Evolutionary conservation across 192 early-diverging fungal genomes (phyloP), one percentile per base, ranked within the genome.

Genomic region (Backusella mclennaniae): DNA sequence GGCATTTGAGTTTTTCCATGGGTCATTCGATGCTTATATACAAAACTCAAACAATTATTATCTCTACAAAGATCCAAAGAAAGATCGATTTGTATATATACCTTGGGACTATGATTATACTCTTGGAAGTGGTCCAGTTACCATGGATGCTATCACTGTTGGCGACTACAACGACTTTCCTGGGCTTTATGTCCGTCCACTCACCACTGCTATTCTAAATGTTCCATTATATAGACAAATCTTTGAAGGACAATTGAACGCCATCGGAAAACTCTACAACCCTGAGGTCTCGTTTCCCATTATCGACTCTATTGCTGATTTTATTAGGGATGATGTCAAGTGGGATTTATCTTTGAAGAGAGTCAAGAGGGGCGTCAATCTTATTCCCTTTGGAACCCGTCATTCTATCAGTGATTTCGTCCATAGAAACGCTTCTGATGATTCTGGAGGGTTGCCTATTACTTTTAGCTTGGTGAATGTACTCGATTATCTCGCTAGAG

Each of bases 1-100:
- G 80, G 80, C 76, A 0, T 49, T 82, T 3, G 80, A 82, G 52
- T 82, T 82, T 46, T 17, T 75, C 35, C 66, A 75, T 42, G 80
- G 73, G 3, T 66, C 39, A 26, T 66, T 42, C 42, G 80, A 82
- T 68, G 80, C 73, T 14, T 78, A 78, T 42, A 42, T 78, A 15
- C 68, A 73, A 19, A 82, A 82, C 15, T 33, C 56, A 39, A 66
- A 82, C 26, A 82, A 82, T 6, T 82, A 77, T 26, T 82, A 67
- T 46, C 41, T 82, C 17, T 82, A 82, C 35, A 74, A 75, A 33
- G 63, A 73, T 41, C 78, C 78, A 33, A 14, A 52, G 11, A 35
- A 77, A 26, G 46, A 67, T 19, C 26, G 67, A 8, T 68, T 77
- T 6, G 56, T 63, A 6, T 82, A 52, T 63, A 71, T 82, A 6